phyloP scores from a whole-genome alignment of 2,329 filamentous ascomycete genomes.

The Bipolaris victoriae region DNA sequence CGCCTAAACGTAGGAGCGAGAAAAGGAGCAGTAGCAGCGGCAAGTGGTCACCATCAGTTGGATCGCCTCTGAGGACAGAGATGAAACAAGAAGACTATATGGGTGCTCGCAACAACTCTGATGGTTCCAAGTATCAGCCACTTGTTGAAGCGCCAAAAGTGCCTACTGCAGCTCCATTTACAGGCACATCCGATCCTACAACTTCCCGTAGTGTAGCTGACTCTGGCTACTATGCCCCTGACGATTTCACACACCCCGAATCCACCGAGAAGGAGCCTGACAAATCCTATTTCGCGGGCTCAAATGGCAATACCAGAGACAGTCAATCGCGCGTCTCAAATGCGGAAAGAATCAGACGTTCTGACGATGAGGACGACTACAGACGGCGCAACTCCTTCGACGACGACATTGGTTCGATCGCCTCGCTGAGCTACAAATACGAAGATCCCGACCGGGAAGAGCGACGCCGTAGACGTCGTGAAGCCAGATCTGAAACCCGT shows the following conservation, averaged over 20 bases:
- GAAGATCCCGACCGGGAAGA: slow-evolving; percentile 42
- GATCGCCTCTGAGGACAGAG: slow-evolving; percentile 54
- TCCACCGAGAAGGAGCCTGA: slow-evolving; percentile 40
- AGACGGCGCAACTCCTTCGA: slow-evolving; percentile 22
- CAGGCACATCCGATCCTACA: slow-evolving; percentile 20
- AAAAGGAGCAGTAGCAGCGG: slow-evolving; percentile 52
- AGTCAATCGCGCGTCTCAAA: slow-evolving; percentile 26
- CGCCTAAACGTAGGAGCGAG: slow-evolving; percentile 56
- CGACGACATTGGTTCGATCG: slow-evolving; percentile 31
- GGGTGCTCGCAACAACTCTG: slow-evolving; percentile 20
- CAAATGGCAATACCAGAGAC: slow-evolving; percentile 38
- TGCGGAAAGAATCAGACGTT: slow-evolving; percentile 6
- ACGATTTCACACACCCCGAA: slow-evolving; percentile 29
- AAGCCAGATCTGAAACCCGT: slow-evolving; percentile 29
- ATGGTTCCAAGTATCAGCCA: slow-evolving; percentile 20
- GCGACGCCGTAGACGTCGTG: slow-evolving; percentile 31
- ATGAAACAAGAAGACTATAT: slow-evolving; percentile 54
- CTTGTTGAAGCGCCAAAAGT: slow-evolving; percentile 26
- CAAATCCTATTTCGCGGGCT: slow-evolving; percentile 44
- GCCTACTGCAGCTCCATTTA: slow-evolving; percentile 17
- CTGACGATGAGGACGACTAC: slow-evolving; percentile 18
- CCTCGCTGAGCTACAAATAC: slow-evolving; percentile 35
- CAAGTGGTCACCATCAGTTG: slow-evolving; percentile 50
- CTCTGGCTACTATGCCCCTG: slow-evolving; percentile 45
- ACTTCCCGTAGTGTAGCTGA: slow-evolving; percentile 32